phyloP scores from a whole-genome alignment of 2,329 filamentous ascomycete genomes.

The Neonectria punicea region DNA sequence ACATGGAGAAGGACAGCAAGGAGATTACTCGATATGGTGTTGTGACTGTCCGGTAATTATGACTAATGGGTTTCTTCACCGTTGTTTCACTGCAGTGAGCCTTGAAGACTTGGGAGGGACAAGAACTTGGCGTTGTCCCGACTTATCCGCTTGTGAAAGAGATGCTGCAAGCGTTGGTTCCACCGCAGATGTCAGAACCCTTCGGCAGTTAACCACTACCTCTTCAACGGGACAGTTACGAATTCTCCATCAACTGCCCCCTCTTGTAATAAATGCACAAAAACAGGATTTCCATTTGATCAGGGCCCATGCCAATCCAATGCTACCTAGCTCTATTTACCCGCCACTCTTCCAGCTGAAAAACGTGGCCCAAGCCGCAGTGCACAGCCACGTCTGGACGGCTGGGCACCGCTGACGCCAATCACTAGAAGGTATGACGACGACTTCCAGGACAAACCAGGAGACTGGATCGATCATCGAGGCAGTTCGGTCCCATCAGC shows the following conservation, averaged over 20 bases:
- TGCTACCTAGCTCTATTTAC: not conserved
- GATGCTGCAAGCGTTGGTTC: not conserved
- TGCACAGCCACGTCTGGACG: conserved; percentile 20
- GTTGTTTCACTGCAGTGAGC: not conserved
- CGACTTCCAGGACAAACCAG: not conserved
- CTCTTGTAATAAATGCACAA: not conserved
- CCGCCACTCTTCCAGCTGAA: conserved; percentile 6
- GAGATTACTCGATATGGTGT: no score
- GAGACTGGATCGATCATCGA: conserved; percentile 13
- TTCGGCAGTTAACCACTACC: no score
- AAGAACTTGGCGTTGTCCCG: conserved; percentile 20
- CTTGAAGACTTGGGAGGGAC: not conserved
- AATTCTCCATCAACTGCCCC: not conserved
- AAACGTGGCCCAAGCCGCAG: not conserved
- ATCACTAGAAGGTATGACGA: conserved; percentile 23
- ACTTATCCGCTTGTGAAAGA: conserved; percentile 11
- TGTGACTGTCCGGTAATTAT: not conserved
- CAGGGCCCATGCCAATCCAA: not conserved
- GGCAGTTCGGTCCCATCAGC: conserved; percentile 14
- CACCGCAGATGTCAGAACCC: not conserved
- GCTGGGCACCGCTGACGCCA: conserved; percentile 11
- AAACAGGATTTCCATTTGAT: not conserved
- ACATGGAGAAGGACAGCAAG: not conserved
- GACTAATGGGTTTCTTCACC: not conserved
- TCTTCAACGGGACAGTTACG: not conserved